These are phyloP conservation scores for Phytophthora cactorum DNA, from an alignment of 352 stramenopile species.

Conservation along the genomic window DNA sequence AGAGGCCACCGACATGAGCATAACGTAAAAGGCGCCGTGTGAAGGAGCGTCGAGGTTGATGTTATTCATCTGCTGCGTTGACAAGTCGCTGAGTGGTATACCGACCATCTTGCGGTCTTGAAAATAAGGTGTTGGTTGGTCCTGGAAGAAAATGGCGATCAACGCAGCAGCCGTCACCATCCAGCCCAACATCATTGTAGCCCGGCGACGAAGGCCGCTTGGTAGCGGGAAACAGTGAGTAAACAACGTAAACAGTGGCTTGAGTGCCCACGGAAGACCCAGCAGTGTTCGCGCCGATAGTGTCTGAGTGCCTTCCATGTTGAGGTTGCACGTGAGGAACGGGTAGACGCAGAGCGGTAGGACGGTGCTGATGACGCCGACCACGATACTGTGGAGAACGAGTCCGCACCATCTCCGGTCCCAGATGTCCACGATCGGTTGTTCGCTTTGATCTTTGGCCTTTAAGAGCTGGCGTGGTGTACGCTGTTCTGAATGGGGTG, in stretches of 20 bases:
- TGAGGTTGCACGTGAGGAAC: constrained; percentile 71
- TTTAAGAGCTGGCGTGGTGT: constrained; percentile 3
- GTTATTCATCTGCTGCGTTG: constrained; percentile 25
- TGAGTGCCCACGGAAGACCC: constrained; percentile 57
- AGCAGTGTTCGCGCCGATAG: constrained; percentile 58
- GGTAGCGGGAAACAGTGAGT: constrained; percentile 42
- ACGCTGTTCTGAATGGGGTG: constrained; percentile 5
- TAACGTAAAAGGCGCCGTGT: constrained; percentile 54
- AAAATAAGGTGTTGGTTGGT: constrained; percentile 59
- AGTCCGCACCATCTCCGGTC: constrained; percentile 60
- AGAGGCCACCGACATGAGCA: constrained; percentile 75
- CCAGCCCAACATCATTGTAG: constrained; percentile 56
- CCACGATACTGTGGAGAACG: constrained; percentile 51
- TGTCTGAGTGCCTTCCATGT: constrained; percentile 73
- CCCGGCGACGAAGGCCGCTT: constrained; percentile 31
- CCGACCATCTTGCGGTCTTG: constrained; percentile 36
- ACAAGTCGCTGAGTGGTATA: constrained; percentile 36
- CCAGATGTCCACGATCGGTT: constrained; percentile 21
- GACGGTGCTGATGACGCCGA: constrained; percentile 61
- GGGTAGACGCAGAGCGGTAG: constrained; percentile 64
- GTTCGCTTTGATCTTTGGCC: neutral
- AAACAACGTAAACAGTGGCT: constrained; percentile 52
- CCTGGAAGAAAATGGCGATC: constrained; percentile 41
- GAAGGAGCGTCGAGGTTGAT: constrained; percentile 53
- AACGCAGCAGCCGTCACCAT: constrained; percentile 35